Evolutionary conservation across 768 basidiomycete genomes (phyloP).

Genomic region (Russula olivacea): DNA sequence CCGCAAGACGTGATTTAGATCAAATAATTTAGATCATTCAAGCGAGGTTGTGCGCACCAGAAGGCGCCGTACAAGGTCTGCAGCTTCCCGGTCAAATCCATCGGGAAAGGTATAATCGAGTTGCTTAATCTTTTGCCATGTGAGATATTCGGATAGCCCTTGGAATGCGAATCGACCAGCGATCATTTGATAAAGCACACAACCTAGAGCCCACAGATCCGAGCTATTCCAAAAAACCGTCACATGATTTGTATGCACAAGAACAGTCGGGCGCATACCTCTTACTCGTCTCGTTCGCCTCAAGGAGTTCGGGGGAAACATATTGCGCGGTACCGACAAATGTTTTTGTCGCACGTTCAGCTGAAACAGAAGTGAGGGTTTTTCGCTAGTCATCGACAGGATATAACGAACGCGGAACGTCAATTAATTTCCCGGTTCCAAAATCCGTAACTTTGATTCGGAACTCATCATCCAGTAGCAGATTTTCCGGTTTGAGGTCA

Average conservation of each 20-base stretch:
- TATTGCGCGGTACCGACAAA: slow-evolving; percentile 92
- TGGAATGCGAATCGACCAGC: slow-evolving; percentile 89
- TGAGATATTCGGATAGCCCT: slow-evolving; percentile 86
- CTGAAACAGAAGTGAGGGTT: slow-evolving; percentile 30
- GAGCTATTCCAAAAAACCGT: slow-evolving; percentile 45
- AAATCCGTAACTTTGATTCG: slow-evolving; percentile 96
- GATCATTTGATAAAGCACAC: slow-evolving; percentile 90
- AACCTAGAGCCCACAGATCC: slow-evolving; percentile 94
- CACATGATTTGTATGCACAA: background rate
- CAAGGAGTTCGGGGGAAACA: slow-evolving; percentile 79
- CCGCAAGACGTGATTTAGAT: background rate
- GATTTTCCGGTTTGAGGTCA: slow-evolving; percentile 82
- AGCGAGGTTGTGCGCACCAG: slow-evolving; percentile 45
- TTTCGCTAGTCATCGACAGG: slow-evolving; percentile 28
- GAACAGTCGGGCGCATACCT: slow-evolving; percentile 43
- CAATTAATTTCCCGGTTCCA: slow-evolving; percentile 80
- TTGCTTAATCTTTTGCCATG: slow-evolving; percentile 89
- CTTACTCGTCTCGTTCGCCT: slow-evolving; percentile 64
- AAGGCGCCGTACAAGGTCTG: slow-evolving; percentile 71
- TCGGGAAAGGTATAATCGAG: slow-evolving; percentile 84
- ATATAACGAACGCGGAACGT: slow-evolving; percentile 43
- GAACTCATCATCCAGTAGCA: slow-evolving; percentile 80
- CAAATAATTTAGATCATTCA: background rate
- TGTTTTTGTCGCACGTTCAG: slow-evolving; percentile 49
- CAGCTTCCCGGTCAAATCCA: slow-evolving; percentile 75